Percentiles rank a stretch among this genome's conserved stretches.
Conservation (phyloP, 345 rosid genomes). For the Citrus australasica region DNA sequence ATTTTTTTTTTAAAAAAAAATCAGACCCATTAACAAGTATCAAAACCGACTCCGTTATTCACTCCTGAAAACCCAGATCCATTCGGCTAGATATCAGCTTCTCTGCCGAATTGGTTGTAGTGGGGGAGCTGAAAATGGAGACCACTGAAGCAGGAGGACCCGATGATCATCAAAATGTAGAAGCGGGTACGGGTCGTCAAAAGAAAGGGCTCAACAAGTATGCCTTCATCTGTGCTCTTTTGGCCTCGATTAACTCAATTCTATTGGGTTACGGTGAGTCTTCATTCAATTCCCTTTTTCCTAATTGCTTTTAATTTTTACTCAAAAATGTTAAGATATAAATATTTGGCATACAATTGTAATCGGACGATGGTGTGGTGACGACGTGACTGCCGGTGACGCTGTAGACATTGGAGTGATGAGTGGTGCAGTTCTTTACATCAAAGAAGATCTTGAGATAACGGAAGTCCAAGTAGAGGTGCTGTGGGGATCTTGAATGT, state of each 20-base stretch:
- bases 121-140: not conserved
- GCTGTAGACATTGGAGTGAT: constrained; percentile 63
- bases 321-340: not conserved
- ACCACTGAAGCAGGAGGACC: not conserved
- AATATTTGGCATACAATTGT: too few relatives aligned
- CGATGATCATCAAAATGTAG: not conserved
- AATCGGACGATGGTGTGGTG: too few relatives aligned
- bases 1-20: too few relatives aligned
- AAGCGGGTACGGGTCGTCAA: not conserved
- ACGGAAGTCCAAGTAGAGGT: constrained; percentile 52
- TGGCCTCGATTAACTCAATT: constrained; percentile 48
- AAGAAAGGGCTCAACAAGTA: constrained; percentile 27
- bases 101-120: not conserved
- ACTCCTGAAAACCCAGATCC: not conserved
- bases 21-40: not conserved
- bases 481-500: constrained; percentile 57
- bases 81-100: not conserved
- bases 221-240: constrained; percentile 31
- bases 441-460: constrained; percentile 45
- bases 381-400: too few relatives aligned
- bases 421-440: constrained; percentile 63
- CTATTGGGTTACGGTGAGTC: constrained; percentile 47
- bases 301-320: not conserved
- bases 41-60: too few relatives aligned
- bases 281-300: not conserved